These are phyloP conservation scores for Abortiporus biennis DNA, from an alignment of 1,284 basidiomycete genomes.

Conservation along the genomic window DNA sequence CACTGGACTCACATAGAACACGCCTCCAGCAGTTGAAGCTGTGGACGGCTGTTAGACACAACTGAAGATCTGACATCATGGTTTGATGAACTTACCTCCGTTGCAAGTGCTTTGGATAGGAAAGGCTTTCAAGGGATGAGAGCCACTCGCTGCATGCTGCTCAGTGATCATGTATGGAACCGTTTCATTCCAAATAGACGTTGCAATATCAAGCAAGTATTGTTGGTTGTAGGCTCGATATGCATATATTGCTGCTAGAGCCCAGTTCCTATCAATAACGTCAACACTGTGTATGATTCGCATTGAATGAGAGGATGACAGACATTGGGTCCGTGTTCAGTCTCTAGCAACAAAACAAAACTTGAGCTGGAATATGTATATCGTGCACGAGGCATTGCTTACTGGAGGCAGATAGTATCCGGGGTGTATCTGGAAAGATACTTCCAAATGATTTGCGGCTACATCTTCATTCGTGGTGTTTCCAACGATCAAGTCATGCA, in stretches of 20 bases:
- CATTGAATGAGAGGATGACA: not conserved
- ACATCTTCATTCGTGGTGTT: not conserved
- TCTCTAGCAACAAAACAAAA: not conserved
- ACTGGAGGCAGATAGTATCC: not conserved
- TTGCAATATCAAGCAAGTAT: constrained; percentile 8
- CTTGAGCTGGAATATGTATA: not conserved
- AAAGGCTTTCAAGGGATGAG: not conserved
- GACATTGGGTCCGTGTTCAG: constrained; percentile 4
- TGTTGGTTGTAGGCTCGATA: constrained; percentile 10
- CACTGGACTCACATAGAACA: constrained; percentile 4
- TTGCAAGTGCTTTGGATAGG: constrained; percentile 1
- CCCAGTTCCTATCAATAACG: constrained; percentile 6
- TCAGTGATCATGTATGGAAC: constrained; percentile 1
- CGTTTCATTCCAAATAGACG: constrained; percentile 5
- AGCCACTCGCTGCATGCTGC: not conserved
- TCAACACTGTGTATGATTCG: not conserved
- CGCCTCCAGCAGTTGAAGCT: constrained; percentile 2
- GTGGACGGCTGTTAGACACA: not conserved
- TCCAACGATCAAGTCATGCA: not conserved
- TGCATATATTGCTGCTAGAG: constrained; percentile 7
- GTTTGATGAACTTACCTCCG: constrained; percentile 3
- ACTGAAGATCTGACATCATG: not conserved
- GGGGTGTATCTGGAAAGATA: not conserved
- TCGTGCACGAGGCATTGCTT: not conserved
- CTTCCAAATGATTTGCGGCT: not conserved